Base-by-base conservation (phyloP, 2,329 filamentous ascomycete genomes). In the Purpureocillium takamizusanense region DNA sequence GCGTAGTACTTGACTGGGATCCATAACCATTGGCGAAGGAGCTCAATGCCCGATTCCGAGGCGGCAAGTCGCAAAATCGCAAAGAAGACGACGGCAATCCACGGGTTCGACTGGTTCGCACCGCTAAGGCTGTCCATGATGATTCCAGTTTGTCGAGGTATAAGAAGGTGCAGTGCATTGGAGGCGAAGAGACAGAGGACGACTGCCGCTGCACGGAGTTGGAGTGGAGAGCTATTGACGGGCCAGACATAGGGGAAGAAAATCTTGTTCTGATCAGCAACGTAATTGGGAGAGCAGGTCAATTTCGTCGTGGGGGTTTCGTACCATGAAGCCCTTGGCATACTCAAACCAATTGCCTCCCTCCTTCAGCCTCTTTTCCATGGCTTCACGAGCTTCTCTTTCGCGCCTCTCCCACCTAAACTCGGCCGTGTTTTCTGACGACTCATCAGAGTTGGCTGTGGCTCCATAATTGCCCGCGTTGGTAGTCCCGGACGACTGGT, bases 181-280 rank as follows among this genome's bases (percentile, higher is more conserved):
- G 80, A 75, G 37, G 70, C 65, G n/a, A 88, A 56, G 16, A 92
- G 66, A 47, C 83, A 83, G 2, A 84, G 32, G 1, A 74, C 72
- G 33, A 92, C 80, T 4, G 84, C 66, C 10, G 74, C 62, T 15
- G 84, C 74, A 38, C 80, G 79, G 14, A 83, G 56, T 54, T 92
- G 85, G 14, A 92, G 70, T 12, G 63, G 57, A 38, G 67, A 71
- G 50, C 83, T 75, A 31, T 79, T 72, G 37, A 76, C 72, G 1
- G 88, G 87, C 77, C 84, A 89, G 15, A 94, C 67, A 52, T 87
- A 85, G 0, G 85, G 86, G 21, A 89, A 66, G 55, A 94, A 82
- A 28, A 90, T 63, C 76, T 81, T 40, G 12, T n/a, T 16, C 17
- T 15, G 27, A 27, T 45, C 18, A 42, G 35, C 17, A 33, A 18